Evolutionary conservation across 2,329 filamentous ascomycete species (phyloP).

Genomic region (Botrytis cinerea): DNA sequence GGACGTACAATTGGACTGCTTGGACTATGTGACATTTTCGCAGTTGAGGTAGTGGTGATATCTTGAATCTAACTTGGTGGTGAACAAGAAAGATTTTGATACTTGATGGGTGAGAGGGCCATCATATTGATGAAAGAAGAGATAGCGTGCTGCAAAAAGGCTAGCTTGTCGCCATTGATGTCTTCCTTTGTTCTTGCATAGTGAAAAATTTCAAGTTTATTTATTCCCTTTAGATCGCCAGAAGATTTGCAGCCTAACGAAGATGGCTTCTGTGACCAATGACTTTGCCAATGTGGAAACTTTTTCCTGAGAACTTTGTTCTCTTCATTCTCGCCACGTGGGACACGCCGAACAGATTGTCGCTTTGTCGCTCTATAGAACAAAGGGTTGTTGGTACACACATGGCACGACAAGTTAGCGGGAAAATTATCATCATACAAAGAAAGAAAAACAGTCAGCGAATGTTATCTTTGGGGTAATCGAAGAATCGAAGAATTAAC

Average conservation of each 20-base stretch:
- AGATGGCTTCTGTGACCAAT: not conserved
- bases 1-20: not conserved
- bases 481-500: not conserved
- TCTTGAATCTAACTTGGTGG: not conserved
- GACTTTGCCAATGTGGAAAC: not conserved
- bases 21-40: slow-evolving; percentile 1
- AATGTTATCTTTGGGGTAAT: not conserved
- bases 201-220: not conserved
- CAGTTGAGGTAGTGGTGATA: not conserved
- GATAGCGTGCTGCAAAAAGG: not conserved
- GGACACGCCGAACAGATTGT: not conserved
- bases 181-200: slow-evolving; percentile 8
- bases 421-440: not conserved
- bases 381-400: not conserved
- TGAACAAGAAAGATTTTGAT: not conserved
- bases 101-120: not conserved
- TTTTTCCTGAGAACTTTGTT: not conserved
- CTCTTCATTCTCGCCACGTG: not conserved
- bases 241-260: not conserved
- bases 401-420: not conserved
- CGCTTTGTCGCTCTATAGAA: not conserved
- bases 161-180: not conserved
- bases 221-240: not conserved
- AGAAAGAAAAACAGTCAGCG: not conserved
- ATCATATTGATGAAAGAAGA: slow-evolving; percentile 13